phyloP scores from a whole-genome alignment of 164 flowering plant species.

The Stephania yunnanensis region DNA sequence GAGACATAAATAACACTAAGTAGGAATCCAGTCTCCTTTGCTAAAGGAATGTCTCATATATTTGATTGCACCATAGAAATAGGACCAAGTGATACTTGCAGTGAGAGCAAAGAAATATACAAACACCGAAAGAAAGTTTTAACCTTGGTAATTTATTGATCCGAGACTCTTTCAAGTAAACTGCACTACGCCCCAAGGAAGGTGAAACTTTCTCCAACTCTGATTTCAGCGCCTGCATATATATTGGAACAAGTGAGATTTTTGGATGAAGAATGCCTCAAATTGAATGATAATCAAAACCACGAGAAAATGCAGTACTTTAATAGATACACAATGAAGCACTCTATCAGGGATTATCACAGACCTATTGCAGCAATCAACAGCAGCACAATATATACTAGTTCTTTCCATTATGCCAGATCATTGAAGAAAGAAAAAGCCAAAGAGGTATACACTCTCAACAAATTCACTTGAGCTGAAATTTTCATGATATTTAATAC shows the following conservation, averaged over 20 bases:
- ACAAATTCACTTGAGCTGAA: background rate
- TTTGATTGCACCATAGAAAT: background rate
- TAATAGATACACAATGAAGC: background rate
- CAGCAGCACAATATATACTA: too few species aligned
- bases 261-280: background rate
- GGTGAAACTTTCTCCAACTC: constrained; percentile 91
- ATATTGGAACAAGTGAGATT: constrained; percentile 3
- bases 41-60: background rate
- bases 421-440: background rate
- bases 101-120: background rate
- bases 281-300: background rate
- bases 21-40: background rate
- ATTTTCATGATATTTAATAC: background rate
- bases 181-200: constrained; percentile 88
- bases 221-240: constrained; percentile 73
- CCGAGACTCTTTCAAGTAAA: constrained; percentile 80
- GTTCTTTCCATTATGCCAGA: background rate
- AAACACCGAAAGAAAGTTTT: background rate
- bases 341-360: background rate
- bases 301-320: background rate
- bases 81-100: background rate
- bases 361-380: too few species aligned
- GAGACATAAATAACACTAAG: background rate
- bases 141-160: constrained; percentile 90
- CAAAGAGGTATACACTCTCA: background rate